These are phyloP conservation scores for Mortierella sp. DNA, from an alignment of 371 early-diverging fungal species.

Conservation along the genomic window DNA sequence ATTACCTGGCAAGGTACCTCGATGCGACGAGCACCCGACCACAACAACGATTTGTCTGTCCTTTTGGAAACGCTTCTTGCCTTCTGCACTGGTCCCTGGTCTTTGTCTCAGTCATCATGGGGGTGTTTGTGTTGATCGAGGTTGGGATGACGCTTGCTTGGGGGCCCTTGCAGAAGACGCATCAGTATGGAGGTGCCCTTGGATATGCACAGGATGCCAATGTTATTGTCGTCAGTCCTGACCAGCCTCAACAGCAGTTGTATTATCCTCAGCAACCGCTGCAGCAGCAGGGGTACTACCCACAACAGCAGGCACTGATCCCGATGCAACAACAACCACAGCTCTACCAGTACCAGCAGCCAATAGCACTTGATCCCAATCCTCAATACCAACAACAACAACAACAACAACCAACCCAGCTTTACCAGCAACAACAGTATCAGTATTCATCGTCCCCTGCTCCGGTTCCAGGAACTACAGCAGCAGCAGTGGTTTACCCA, in stretches of 20 bases:
- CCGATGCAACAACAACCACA: background rate
- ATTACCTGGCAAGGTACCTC: background rate
- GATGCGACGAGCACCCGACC: background rate
- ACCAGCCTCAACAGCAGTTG: background rate
- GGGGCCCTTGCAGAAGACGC: background rate
- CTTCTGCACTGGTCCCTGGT: background rate
- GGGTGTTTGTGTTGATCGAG: background rate
- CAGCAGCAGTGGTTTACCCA: background rate
- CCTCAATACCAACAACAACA: background rate
- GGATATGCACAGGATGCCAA: background rate
- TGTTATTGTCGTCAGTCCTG: conserved; percentile 5
- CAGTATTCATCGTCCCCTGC: background rate
- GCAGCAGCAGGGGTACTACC: background rate
- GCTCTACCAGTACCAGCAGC: background rate
- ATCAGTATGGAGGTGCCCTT: background rate
- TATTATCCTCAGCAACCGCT: background rate
- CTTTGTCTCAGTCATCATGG: background rate
- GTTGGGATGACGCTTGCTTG: background rate
- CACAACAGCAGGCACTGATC: background rate
- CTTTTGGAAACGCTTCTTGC: background rate
- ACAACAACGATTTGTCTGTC: background rate
- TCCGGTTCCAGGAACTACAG: background rate
- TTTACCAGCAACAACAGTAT: background rate
- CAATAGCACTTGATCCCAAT: background rate
- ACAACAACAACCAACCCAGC: background rate